Base-by-base conservation (phyloP, 139 green algal species). In the Picochlorum sp. region DNA sequence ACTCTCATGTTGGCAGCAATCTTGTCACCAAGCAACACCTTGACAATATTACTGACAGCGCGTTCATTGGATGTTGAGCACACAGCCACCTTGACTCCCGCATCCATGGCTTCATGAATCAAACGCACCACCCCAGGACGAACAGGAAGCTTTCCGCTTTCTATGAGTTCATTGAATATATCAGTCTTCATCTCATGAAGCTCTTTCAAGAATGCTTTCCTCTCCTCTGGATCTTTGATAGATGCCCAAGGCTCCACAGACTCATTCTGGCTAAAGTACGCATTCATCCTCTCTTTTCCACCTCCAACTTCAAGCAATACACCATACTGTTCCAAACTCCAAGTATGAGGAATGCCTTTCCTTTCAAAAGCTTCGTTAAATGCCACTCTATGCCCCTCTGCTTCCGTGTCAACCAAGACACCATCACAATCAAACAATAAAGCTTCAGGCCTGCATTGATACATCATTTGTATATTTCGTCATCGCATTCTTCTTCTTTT, bases 221-320 rank as follows among this genome's bases (percentile, higher is more conserved):
- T 83, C 41, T 79, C 80, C 1, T 77, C 81, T 6, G 76, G 51
- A 18, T 66, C 66, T 37, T 37, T 59, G 3, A n/a, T 63, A 6
- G 55, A 57, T 23, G 23, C 11, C 65, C 65, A 72, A 10, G 64
- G 64, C 65, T 77, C 50, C 34, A 68, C 37, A 59, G 88, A 69
- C 11, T 66, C 70, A 15, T 76, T 74, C 26, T 79, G 70, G 38
- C 68, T 79, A 75, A 96, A 96, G 75, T 96, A 95, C 49, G 81
- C 77, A n/a, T 88, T 92, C 94, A 99, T 99, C 47, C 93, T 78
- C 76, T 99, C 94, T 77, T 99, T 99, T 60, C 94, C 94, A 13
- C 94, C 94, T 1, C 94, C 94, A 57, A 93, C 96, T 75, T 96
- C 84, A 15, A 99, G 80, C 63, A 98, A 79, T 57, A 94, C 62